Base-by-base conservation (phyloP, 768 basidiomycete genomes). In the Boletus eberwhitei region DNA sequence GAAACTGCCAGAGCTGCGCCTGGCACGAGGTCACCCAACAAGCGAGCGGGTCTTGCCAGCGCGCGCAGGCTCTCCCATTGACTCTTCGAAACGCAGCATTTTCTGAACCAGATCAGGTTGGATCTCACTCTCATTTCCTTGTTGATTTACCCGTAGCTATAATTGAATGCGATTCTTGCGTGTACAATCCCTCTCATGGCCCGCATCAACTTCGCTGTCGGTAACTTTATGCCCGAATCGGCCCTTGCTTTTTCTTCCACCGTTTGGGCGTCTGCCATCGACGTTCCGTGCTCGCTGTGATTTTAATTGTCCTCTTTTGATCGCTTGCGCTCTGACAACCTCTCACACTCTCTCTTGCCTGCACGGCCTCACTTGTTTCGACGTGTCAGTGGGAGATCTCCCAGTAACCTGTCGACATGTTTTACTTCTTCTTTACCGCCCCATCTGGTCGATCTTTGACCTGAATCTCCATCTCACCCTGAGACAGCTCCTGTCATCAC, bases 101-200 rank as follows among this genome's bases (percentile, higher is more conserved):
- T n/a, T 48, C 19, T 24, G 11, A 8, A 14, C 53, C 63, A 61
- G 62, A 63, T 63, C 58, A 55, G 53, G 50, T 29, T 21, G 34
- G 55, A 65, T 57, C 66, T 67, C 52, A 34, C 52, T 43, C 54
- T 64, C 61, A 61, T 64, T 64, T 62, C 55, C 59, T 43, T 59
- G 35, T 62, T 65, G 53, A 67, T 64, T 64, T 65, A 62, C 63
- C 64, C 63, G 58, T 43, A 52, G 56, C 59, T 60, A 55, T 59
- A 65, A 61, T 61, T 56, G 44, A 59, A 56, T 19, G 19, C 43
- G 40, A 58, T 58, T 48, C 60, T 44, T 35, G 53, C 39, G 53
- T 35, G 51, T 47, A 2, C 62, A 52, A 34, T 37, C 52, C 50
- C 57, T 62, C 60, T 61, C 58, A 47, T 60, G 43, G 58, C 59